A percentile compares a stretch with the other conserved stretches of the same genome.
Conservation (phyloP, 306 rosid species). For the Quercus suber region DNA sequence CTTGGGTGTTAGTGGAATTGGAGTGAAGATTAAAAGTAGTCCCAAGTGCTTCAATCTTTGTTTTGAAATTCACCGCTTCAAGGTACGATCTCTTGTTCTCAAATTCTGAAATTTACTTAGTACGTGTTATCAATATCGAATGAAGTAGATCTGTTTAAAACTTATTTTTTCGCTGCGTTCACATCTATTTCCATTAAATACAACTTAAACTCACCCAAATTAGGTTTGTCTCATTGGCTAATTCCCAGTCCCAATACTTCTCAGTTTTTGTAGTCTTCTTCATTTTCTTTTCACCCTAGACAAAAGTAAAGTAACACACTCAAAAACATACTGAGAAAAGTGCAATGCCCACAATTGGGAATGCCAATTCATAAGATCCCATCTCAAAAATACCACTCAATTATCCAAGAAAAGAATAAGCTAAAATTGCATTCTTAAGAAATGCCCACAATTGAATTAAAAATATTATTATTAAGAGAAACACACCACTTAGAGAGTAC, state of each 20-base stretch:
- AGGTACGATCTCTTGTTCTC: no score
- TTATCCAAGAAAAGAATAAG: background rate
- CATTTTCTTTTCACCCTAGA: slow-evolving; percentile 75
- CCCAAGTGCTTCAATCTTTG: no score
- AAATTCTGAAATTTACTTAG: no score
- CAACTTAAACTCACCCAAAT: slow-evolving; percentile 79
- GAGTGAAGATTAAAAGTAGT: no score
- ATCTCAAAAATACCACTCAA: slow-evolving; percentile 2
- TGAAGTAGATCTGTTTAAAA: no score
- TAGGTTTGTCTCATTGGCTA: slow-evolving; percentile 92
- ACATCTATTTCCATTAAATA: background rate
- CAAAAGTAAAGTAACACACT: slow-evolving; percentile 17
- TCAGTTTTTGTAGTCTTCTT: slow-evolving; percentile 75
- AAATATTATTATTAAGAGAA: no score
- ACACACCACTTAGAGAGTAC: no score
- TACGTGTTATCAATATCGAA: no score
- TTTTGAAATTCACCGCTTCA: no score
- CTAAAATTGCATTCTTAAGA: background rate
- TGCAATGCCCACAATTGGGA: slow-evolving; percentile 5
- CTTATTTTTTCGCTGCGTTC: no score
- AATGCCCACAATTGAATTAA: no score
- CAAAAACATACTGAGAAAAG: slow-evolving; percentile 1
- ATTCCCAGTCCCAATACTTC: slow-evolving; percentile 99
- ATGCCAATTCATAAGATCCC: background rate
- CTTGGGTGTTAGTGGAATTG: no score